Percentiles rank a stretch among this genome's conserved stretches.
Conservation (phyloP, 805 yeast species). For the Scheffersomyces lignosus region DNA sequence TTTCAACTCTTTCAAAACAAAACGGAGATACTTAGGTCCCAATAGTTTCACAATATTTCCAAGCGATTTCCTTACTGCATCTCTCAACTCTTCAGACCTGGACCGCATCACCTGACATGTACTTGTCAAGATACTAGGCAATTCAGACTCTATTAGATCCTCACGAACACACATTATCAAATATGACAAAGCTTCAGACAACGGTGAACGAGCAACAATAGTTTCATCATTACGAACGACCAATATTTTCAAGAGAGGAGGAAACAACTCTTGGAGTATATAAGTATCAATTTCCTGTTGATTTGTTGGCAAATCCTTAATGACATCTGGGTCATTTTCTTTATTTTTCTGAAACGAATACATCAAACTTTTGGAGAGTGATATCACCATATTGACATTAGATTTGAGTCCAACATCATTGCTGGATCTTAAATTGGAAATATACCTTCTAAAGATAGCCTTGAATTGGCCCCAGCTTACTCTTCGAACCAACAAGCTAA, state of each 20-base stretch:
- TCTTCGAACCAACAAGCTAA: constrained; percentile 56
- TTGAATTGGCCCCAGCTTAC: constrained; percentile 79
- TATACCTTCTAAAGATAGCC: constrained; percentile 71
- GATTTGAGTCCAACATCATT: constrained; percentile 51
- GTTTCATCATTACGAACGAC: constrained; percentile 75
- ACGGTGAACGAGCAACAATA: constrained; percentile 67
- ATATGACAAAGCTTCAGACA: constrained; percentile 77
- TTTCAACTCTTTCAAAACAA: constrained; percentile 75
- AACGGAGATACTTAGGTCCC: constrained; percentile 73
- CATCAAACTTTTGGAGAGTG: constrained; percentile 52
- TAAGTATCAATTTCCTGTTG: constrained; percentile 30
- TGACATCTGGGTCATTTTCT: constrained; percentile 11
- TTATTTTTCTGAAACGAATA: constrained; percentile 26
- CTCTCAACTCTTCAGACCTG: constrained; percentile 84
- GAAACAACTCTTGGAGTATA: constrained; percentile 57
- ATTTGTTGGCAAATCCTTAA: constrained; percentile 27
- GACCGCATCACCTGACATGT: constrained; percentile 88
- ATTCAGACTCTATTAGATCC: constrained; percentile 52
- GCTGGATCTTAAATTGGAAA: constrained; percentile 40
- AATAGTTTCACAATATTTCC: constrained; percentile 61
- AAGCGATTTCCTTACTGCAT: constrained; percentile 74
- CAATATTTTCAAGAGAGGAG: constrained; percentile 60
- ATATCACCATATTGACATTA: constrained; percentile 57
- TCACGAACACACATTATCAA: constrained; percentile 62
- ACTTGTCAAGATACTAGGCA: constrained; percentile 82